phyloP scores from a whole-genome alignment of 352 stramenopile species.

The Phytophthora foliorum region DNA sequence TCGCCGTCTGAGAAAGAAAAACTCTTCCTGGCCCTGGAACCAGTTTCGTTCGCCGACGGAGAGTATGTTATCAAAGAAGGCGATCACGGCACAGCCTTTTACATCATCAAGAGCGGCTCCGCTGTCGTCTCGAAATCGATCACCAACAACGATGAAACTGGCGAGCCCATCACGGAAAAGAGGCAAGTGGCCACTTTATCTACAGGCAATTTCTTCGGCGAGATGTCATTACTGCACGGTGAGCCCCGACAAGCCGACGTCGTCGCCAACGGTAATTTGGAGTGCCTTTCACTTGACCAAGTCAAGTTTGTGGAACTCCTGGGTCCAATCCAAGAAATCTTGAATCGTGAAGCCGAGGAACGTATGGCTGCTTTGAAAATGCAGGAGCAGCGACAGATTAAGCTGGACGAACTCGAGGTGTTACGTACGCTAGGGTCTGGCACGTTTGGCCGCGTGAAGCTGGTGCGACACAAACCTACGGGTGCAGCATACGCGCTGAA shows the following conservation, averaged over 20 bases:
- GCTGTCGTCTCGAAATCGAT: slow-evolving; percentile 61
- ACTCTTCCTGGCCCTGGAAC: slow-evolving; percentile 66
- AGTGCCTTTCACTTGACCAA: slow-evolving; percentile 92
- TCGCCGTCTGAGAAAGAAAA: slow-evolving; percentile 66
- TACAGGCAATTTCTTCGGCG: slow-evolving; percentile 70
- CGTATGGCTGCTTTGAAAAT: slow-evolving; percentile 48
- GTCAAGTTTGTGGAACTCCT: slow-evolving; percentile 89
- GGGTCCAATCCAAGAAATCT: slow-evolving; percentile 74
- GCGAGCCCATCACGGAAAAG: slow-evolving; percentile 21
- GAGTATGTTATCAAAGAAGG: slow-evolving; percentile 73
- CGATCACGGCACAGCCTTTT: slow-evolving; percentile 78
- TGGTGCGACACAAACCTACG: slow-evolving; percentile 88
- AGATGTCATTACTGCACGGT: slow-evolving; percentile 76
- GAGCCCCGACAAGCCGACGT: slow-evolving; percentile 72
- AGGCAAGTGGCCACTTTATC: slow-evolving; percentile 67
- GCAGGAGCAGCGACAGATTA: slow-evolving; percentile 47
- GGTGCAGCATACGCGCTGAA: slow-evolving; percentile 94
- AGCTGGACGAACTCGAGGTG: slow-evolving; percentile 82
- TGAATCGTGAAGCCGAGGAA: slow-evolving; percentile 75
- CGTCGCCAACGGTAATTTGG: slow-evolving; percentile 75
- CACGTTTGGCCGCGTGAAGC: slow-evolving; percentile 96
- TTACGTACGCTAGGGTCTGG: slow-evolving; percentile 93
- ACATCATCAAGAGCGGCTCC: slow-evolving; percentile 84
- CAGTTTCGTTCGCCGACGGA: slow-evolving; percentile 61
- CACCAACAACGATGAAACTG: slow-evolving; percentile 41